Base-by-base conservation (phyloP, 2,329 filamentous ascomycete species). In the Phaeophleospora eucalypticola region DNA sequence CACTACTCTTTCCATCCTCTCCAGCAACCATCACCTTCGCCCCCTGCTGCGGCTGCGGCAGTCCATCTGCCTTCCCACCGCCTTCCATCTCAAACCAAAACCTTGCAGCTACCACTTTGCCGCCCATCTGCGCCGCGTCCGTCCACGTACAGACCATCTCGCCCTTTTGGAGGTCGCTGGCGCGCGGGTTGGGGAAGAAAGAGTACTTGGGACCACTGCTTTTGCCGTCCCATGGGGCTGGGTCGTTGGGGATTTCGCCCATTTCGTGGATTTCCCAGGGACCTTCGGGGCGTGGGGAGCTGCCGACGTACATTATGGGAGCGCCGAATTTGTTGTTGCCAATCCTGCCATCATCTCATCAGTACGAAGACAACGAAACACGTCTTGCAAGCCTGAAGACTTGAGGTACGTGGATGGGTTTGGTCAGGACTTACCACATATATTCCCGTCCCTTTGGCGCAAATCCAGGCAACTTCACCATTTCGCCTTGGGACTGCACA, bases 91-190 rank as follows among this genome's bases (percentile, higher is more conserved):
- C 45, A 18, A 47, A 41, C 32, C 39, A 47, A 16, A 47, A 47
- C 34, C 40, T 42, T 14, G 38, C 45, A 6, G 39, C 38, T 16
- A 47, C 43, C 1, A 47, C 45, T 17, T 47, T 42, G 1, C 44
- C 44, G 9, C 44, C 44, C 4, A 46, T 17, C 15, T 41, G 32
- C 1, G 44, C 38, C 12, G 37, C 44, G 19, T 46, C 44, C 24
- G 37, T 47, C 45, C 45, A 47, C 9, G 38, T 47, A 29, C 45
- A 47, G 19, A 47, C 17, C 33, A 47, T 34, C 33, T 43, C 45
- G 4, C 45, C 39, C 24, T 24, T 43, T 16, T 17, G 16, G 15
- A 47, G 9, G 15, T 43, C 39, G 24, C 45, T 47, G 20, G 39
- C 39, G 14, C 38, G n/a, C 17, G 35, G 32, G 17, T 42, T 42